Conservation (phyloP, 2,329 filamentous ascomycete genomes). For the Aspergillus tubingensis region DNA sequence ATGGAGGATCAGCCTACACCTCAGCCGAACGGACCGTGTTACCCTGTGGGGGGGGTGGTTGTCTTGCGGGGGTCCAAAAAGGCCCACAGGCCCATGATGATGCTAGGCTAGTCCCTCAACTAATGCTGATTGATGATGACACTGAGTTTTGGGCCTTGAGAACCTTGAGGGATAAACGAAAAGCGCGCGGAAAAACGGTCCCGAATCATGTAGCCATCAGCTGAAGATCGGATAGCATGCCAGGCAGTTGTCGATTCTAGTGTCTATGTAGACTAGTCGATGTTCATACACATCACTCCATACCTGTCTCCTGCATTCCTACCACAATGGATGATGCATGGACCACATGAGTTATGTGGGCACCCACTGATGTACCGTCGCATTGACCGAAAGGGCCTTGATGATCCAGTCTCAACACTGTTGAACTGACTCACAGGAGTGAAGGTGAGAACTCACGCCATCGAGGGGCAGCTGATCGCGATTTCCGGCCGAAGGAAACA, state of each 20-base stretch:
- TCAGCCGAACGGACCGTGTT: slow-evolving; percentile 12
- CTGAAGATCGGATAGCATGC: slow-evolving; percentile 1
- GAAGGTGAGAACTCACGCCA: slow-evolving; percentile 18
- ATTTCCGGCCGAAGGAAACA: slow-evolving; percentile 18
- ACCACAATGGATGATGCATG: background rate
- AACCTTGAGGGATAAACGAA: slow-evolving; percentile 9
- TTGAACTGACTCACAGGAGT: background rate
- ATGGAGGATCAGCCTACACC: slow-evolving; percentile 2
- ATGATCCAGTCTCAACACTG: background rate
- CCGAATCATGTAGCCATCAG: slow-evolving; percentile 1
- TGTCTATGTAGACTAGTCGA: background rate
- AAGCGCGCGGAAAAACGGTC: slow-evolving; percentile 10
- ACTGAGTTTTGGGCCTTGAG: background rate
- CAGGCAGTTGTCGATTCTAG: slow-evolving; percentile 3
- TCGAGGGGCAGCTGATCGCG: slow-evolving; percentile 12
- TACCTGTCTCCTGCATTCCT: background rate
- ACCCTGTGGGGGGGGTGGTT: slow-evolving; percentile 6
- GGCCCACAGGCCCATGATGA: slow-evolving; percentile 1
- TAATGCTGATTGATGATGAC: slow-evolving; percentile 2
- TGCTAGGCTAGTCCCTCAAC: too few species aligned
- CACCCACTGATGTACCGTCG: background rate
- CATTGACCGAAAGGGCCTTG: background rate
- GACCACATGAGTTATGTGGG: background rate
- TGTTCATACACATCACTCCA: background rate
- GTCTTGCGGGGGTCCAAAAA: slow-evolving; percentile 13